Evolutionary conservation across 163 green algal species (phyloP).

Genomic region (Prototheca stagnorum): DNA sequence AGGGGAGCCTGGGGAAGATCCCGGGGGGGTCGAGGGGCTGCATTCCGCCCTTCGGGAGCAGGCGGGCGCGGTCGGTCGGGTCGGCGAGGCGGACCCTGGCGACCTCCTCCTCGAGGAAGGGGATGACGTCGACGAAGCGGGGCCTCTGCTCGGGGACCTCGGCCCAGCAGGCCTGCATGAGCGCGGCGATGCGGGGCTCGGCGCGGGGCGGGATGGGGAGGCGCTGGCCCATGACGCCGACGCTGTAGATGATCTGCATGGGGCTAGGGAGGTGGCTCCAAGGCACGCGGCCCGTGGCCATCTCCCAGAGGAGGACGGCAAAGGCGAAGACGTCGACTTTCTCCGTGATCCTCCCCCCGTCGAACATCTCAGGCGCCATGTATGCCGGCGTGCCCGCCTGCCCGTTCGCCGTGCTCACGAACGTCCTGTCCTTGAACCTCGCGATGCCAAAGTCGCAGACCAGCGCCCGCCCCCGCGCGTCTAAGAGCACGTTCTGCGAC

Average conservation of each 20-base stretch:
- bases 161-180: slow-evolving; percentile 22
- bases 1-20: no score
- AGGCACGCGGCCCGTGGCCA: slow-evolving; percentile 35
- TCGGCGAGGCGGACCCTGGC: not conserved
- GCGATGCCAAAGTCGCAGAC: slow-evolving; percentile 61
- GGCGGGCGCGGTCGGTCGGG: no score
- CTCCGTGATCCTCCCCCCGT: slow-evolving; percentile 19
- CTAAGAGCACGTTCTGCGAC: slow-evolving; percentile 34
- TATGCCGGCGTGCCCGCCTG: slow-evolving; percentile 42
- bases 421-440: slow-evolving; percentile 38
- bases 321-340: slow-evolving; percentile 56
- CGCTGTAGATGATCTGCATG: slow-evolving; percentile 37
- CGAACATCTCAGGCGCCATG: slow-evolving; percentile 50
- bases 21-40: no score
- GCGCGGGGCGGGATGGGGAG: slow-evolving; percentile 28
- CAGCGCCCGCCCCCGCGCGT: slow-evolving; percentile 19
- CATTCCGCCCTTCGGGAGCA: no score
- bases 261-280: slow-evolving; percentile 23
- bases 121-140: slow-evolving; percentile 9
- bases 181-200: slow-evolving; percentile 14
- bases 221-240: slow-evolving; percentile 26
- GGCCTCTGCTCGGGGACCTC: slow-evolving; percentile 9
- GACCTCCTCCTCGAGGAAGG: slow-evolving; percentile 1
- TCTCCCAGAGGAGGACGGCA: slow-evolving; percentile 56
- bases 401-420: slow-evolving; percentile 26